Base-by-base conservation (phyloP, 1,284 basidiomycete species). In the Ganoderma sinense region DNA sequence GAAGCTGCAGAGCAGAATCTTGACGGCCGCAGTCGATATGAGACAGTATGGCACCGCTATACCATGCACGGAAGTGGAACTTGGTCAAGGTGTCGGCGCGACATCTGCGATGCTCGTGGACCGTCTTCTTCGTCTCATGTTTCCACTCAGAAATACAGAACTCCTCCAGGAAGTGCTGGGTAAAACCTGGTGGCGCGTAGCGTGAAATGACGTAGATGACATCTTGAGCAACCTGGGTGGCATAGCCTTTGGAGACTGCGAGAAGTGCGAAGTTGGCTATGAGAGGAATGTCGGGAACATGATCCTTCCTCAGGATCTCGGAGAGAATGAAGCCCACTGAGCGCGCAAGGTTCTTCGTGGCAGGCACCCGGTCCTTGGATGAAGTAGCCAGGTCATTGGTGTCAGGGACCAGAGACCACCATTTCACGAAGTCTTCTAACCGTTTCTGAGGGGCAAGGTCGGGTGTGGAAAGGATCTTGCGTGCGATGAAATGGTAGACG, bases 391-490 rank as follows among this genome's bases (percentile, higher is more conserved):
- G 45, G 11, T 48, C 7, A 0, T 23, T 20, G 10, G 0, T 29
- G 2, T 45, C 26, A 3, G 85, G 86, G 39, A 84, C 73, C 39
- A 86, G 77, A 13, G 81, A 77, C 64, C 84, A 78, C 85, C 85
- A 87, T 33, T 78, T 75, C 4, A 69, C 40, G 67, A 86, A 82
- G 2, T 68, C 64, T 16, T 74, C 71, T 0, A 78, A 55, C 16
- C 80, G 75, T 26, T 78, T 66, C 31, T 75, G 67, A 20, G 74
- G 77, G 23, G 70, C 61, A 11, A 67, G 43, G 18, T 20, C 45
- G 18, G 51, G 45, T 14, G 60, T 41, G 14, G 63, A 64, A 41
- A 83, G 68, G 16, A 77, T 68, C 20, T 78, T 41, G 26, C 78
- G 45, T 0, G 82, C 83, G 6, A 78, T 79, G 33, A 66, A 64